These are phyloP conservation scores for Ascochyta pisi DNA, from an alignment of 2,329 filamentous ascomycete genomes.

Conservation along the genomic window DNA sequence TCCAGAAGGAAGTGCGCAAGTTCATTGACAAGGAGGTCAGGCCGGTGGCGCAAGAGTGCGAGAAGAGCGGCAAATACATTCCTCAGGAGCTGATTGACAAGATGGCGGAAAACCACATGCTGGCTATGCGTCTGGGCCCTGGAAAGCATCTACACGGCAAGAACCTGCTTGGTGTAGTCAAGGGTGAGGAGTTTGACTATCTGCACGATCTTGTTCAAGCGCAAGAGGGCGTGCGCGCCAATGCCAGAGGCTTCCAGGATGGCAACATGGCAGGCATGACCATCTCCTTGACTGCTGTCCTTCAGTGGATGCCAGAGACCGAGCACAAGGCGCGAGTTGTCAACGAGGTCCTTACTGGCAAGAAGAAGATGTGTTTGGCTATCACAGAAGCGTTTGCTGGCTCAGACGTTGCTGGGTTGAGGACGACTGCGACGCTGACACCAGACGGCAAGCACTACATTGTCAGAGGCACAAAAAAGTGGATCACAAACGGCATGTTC, in stretches of 20 bases:
- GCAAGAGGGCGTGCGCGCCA: constrained; percentile 75
- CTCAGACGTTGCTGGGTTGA: constrained; percentile 78
- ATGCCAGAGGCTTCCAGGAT: constrained; percentile 82
- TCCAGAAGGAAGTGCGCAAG: constrained; percentile 73
- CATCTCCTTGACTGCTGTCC: constrained; percentile 79
- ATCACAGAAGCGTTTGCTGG: constrained; percentile 91
- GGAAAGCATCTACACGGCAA: constrained; percentile 81
- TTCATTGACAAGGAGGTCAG: constrained; percentile 76
- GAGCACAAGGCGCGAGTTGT: constrained; percentile 71
- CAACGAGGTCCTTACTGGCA: constrained; percentile 75
- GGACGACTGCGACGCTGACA: constrained; percentile 69
- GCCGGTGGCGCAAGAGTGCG: constrained; percentile 78
- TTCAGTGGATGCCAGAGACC: constrained; percentile 76
- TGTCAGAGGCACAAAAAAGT: constrained; percentile 77
- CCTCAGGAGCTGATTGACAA: constrained; percentile 73
- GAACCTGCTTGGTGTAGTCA: constrained; percentile 70
- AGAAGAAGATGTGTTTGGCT: constrained; percentile 87
- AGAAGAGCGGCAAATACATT: constrained; percentile 75
- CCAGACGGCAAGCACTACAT: constrained; percentile 61
- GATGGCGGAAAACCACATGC: constrained; percentile 75
- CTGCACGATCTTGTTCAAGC: constrained; percentile 80
- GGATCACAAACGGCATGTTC: constrained; percentile 84
- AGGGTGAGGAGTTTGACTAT: constrained; percentile 84
- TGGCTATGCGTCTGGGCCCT: constrained; percentile 84
- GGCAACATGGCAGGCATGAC: constrained; percentile 88